Conservation (phyloP, 148 eudicot genomes). For the Persicaria tinctoria region DNA sequence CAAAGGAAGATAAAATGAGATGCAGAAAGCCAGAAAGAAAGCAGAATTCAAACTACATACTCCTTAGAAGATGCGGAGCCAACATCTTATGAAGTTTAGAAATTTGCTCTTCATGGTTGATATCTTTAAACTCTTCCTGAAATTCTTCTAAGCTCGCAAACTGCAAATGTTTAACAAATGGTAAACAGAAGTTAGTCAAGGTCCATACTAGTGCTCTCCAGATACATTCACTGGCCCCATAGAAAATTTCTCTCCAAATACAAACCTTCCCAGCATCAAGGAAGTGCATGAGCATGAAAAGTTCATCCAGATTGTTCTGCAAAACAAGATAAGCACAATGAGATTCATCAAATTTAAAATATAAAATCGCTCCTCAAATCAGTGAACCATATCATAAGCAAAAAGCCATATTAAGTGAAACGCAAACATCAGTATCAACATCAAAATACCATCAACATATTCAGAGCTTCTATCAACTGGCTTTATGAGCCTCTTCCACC, state of each 20-base stretch:
- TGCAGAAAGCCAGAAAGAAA: slow-evolving; percentile 6
- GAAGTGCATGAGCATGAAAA: slow-evolving; percentile 99
- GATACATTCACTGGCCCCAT: slow-evolving; percentile 10
- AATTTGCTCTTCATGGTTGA: slow-evolving; percentile 95
- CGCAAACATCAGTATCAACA: not conserved
- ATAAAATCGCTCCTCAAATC: not conserved
- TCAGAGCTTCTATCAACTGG: too few relatives aligned
- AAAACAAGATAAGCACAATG: slow-evolving; percentile 8
- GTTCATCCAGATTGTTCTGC: slow-evolving; percentile 99
- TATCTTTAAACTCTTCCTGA: slow-evolving; percentile 97
- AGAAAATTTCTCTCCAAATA: slow-evolving; percentile 14
- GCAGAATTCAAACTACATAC: slow-evolving; percentile 29
- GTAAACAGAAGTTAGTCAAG: not conserved
- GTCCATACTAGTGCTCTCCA: not conserved
- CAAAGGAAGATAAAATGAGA: not conserved
- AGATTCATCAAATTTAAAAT: not conserved
- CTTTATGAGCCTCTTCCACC: too few relatives aligned
- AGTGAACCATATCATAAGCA: not conserved
- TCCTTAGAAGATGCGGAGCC: slow-evolving; percentile 96
- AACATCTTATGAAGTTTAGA: slow-evolving; percentile 95
- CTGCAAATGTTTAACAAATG: slow-evolving; percentile 31
- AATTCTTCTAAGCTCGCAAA: slow-evolving; percentile 94
- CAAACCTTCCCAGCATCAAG: slow-evolving; percentile 99
- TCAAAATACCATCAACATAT: slow-evolving; percentile 2
- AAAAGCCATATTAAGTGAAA: not conserved